Evolutionary conservation across 768 basidiomycete genomes (phyloP), one percentile per base, ranked within the genome.

Genomic region (Collybia mongolica): DNA sequence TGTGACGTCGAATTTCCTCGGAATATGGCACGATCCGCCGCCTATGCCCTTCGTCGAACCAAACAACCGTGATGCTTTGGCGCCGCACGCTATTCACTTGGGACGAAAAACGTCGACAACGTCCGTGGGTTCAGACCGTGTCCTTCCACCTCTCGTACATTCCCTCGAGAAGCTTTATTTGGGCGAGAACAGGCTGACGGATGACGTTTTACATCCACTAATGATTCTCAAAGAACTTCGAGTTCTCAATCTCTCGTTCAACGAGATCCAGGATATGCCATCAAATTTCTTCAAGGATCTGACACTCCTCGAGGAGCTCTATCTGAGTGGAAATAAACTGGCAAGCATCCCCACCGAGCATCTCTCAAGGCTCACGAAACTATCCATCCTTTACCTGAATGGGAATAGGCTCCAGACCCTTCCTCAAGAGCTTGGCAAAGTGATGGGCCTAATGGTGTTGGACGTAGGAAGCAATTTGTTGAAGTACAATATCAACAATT

Each of bases 401-500:
- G 96, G 93, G 26, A 99, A 99, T 71, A 84, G 86, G 65, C 71
- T 99, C 29, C 90, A 93, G 69, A 95, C 92, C 7, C 69, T 98
- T 3, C 97, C 97, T 3, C 86, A 90, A 48, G 97, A 98, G 64
- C 66, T 99, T 42, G 86, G 85, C 35, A 91, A 92, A 63, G 80
- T 97, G 52, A 79, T 80, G 62, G 84, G 79, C 41, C 71, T 99
- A 60, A 80, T 77, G 46, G 82, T 89, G 26, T 75, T 99, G 57
- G 97, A 99, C 62, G 95, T 90, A 4, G 95, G 97, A 6, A 94
- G 88, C 65, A 99, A 99, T 65, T 68, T 83, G 46, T 74, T 99
- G 68, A 92, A 90, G 78, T 98, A 98, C 69, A 99, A 98, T 64
- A 93, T 97, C 58, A 90, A 92, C 58, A 99, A 99, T 61, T 94